Base-by-base conservation (phyloP, 2,329 filamentous ascomycete genomes). In the Zymoseptoria passerinii region DNA sequence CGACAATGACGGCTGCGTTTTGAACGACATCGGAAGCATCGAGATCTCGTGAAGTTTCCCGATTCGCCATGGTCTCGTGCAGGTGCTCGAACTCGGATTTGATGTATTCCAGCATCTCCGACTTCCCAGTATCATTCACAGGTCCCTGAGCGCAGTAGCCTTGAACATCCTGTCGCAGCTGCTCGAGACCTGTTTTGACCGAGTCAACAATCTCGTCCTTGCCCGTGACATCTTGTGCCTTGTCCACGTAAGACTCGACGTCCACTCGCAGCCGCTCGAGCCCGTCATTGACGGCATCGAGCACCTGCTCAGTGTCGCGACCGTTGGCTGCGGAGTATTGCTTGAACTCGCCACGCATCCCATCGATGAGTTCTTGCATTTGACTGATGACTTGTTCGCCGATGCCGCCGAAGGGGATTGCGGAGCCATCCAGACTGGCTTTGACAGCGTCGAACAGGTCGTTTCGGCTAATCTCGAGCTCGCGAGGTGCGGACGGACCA, bases 231-330 rank as follows among this genome's bases (percentile, higher is more conserved):
- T 88, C 88, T 16, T 84, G 80, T 7, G 85, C 83, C 52, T 84
- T 85, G 66, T 92, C 86, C 58, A 94, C 85, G 64, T 95, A 95
- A 50, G 78, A 79, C 69, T 96, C 90, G 56, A 97, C 89, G 59
- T 95, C 88, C 10, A 78, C 76, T 9, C 90, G 85, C 6, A 97
- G 81, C 64, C 83, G 86, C 65, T 95, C 90, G 13, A 96, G 80
- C 0, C 91, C 91, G 69, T 95, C 90, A 65, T 90, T 92, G 50
- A 95, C 86, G 0, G 90, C 89, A 71, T 94, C 89, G 4, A 96
- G 78, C 10, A 95, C 85, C 71, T 96, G 90, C 71, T 96, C 91
- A 0, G 90, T 92, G 70, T 94, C 90, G 58, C 85, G 82, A 48
- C 88, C 89, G 65, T 85, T 89, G 61, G 88, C 86, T 2, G 88